Evolutionary conservation across 2,329 filamentous ascomycete species (phyloP), one percentile per base, ranked within the genome.

Genomic region (Ophiosphaerella korrae): DNA sequence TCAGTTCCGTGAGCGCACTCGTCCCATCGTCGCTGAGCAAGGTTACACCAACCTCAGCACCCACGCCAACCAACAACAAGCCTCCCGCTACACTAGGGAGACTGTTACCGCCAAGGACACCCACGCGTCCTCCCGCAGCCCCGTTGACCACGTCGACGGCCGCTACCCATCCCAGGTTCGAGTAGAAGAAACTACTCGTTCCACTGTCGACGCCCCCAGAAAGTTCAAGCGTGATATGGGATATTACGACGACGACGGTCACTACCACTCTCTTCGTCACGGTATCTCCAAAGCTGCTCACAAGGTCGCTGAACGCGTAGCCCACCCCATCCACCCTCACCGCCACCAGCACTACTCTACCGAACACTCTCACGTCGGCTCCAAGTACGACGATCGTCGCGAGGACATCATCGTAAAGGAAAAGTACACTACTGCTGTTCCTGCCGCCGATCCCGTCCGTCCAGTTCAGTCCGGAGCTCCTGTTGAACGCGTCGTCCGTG

Each of bases 231-330:
- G 76, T 82, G 85, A 86, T 72, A 89, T 89, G 87, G 87, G 87
- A 81, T 89, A 88, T 80, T 88, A 89, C 86, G 87, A 89, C 84
- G 84, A 88, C 79, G 85, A 89, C 75, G 87, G 86, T 72, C 82
- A 88, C 66, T 88, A 89, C 78, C 87, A 89, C 79, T 86, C 83
- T 65, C 84, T 89, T 81, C 86, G 87, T 77, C 85, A 87, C 75
- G 86, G 86, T 74, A 80, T 88, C 63, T 82, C 86, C 77, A 80
- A 82, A 69, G 85, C 83, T 68, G 58, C 58, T 33, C 63, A 66
- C 61, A 71, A 71, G 60, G 68, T 71, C 43, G 85, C 84, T 68
- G 86, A 88, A 71, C 80, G 81, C 66, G 78, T 88, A 75, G 71
- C 84, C 53, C 84, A 87, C 77, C 84, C 84, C 62, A 82, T 86